Evolutionary conservation across 495 filamentous ascomycete genomes (phyloP).

Genomic region (Elaphomyces granulatus): DNA sequence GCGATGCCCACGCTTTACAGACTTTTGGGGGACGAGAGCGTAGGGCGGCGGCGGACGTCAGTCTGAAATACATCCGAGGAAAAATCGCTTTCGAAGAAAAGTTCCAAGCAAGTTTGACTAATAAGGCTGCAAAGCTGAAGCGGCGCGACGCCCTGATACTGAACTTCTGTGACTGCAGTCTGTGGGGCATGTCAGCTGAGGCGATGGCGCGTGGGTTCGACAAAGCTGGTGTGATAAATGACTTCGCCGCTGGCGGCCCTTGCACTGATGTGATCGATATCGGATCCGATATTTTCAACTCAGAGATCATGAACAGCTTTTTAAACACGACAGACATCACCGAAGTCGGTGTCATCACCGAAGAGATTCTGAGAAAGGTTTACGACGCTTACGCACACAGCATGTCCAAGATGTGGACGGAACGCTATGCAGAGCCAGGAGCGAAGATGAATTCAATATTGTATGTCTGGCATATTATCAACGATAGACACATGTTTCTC

Average conservation of each 20-base stretch:
- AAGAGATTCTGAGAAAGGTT: constrained; percentile 15
- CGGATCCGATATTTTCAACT: constrained; percentile 18
- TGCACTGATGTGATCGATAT: constrained; percentile 21
- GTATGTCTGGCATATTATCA: constrained; percentile 19
- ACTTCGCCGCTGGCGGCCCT: constrained; percentile 18
- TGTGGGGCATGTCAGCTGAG: constrained; percentile 19
- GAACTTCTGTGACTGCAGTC: constrained; percentile 16
- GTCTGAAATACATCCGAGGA: constrained; percentile 14
- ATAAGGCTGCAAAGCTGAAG: constrained; percentile 9
- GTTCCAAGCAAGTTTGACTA: constrained; percentile 8
- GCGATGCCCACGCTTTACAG: constrained; percentile 9
- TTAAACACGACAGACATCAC: constrained; percentile 19
- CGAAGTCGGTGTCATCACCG: constrained; percentile 17
- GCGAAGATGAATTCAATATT: constrained; percentile 14
- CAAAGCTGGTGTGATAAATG: constrained; percentile 13
- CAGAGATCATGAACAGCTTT: constrained; percentile 21
- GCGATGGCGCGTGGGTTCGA: constrained; percentile 18
- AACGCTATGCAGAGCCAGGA: constrained; percentile 16
- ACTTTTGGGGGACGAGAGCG: constrained; percentile 14
- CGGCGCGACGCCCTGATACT: constrained; percentile 14
- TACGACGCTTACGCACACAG: constrained; percentile 19
- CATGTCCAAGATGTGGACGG: constrained; percentile 13
- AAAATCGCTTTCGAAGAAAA: constrained; percentile 16
- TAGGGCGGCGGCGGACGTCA: constrained; percentile 9
- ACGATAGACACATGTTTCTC: constrained; percentile 18